Conservation (phyloP, 129 eudicot species). For the Flaveria linearis region DNA sequence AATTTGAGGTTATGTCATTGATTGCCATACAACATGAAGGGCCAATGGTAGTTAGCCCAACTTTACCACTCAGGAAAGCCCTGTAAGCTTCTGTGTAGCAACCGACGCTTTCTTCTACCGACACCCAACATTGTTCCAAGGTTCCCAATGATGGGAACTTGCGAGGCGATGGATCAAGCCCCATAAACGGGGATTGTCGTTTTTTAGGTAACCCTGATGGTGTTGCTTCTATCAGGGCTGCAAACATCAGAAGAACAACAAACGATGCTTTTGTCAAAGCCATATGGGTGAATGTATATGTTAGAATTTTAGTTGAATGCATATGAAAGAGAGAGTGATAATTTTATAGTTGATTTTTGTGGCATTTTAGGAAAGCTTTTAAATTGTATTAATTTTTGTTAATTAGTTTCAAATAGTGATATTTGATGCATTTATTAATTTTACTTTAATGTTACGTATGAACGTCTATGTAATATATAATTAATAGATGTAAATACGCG, state of each 20-base stretch:
- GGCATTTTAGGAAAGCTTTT: conserved; percentile 13
- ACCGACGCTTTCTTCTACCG: conserved; percentile 24
- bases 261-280: conserved; percentile 7
- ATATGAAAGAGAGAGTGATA: conserved; percentile 21
- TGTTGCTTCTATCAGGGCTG: background rate
- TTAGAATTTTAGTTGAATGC: conserved; percentile 24
- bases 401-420: conserved; percentile 7
- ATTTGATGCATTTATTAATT: conserved; percentile 8
- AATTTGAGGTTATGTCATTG: conserved; percentile 31
- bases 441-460: conserved; percentile 8
- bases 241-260: conserved; percentile 9
- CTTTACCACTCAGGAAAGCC: conserved; percentile 11
- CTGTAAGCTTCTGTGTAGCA: conserved; percentile 32
- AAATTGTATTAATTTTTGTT: background rate
- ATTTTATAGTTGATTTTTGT: conserved; percentile 28
- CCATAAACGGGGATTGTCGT: background rate
- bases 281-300: conserved; percentile 29
- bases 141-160: background rate
- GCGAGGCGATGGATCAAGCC: conserved; percentile 10
- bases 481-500: background rate
- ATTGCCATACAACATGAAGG: conserved; percentile 41
- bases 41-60: conserved; percentile 24
- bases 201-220: conserved; percentile 19
- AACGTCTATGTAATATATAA: background rate
- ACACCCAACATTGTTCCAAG: conserved; percentile 31